Conservation (phyloP, 495 filamentous ascomycete genomes). For the Penicillium lividum region DNA sequence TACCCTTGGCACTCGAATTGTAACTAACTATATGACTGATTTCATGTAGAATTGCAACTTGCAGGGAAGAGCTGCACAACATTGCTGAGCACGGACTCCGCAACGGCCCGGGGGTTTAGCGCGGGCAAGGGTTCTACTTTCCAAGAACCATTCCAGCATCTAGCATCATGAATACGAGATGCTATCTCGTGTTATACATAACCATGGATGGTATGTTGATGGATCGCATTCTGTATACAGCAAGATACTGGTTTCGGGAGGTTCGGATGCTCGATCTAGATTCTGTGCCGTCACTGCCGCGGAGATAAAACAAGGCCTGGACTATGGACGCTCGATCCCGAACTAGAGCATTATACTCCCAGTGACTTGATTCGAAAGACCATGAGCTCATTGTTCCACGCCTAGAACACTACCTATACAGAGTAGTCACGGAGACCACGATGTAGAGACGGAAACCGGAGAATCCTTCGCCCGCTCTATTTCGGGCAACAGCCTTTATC, state of each 20-base stretch:
- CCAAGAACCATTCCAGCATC: not conserved
- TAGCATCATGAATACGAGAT: not conserved
- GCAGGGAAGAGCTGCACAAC: slow-evolving; percentile 5
- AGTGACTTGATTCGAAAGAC: no score
- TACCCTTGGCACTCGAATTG: not conserved
- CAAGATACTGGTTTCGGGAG: not conserved
- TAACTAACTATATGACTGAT: not conserved
- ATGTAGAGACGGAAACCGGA: not conserved
- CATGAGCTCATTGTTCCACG: no score
- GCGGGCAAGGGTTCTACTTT: not conserved
- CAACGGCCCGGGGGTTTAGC: slow-evolving; percentile 2
- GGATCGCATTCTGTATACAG: not conserved
- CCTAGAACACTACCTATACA: not conserved
- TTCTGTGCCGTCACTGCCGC: not conserved
- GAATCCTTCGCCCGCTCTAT: not conserved
- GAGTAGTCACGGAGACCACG: not conserved
- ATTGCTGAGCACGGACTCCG: slow-evolving; percentile 2
- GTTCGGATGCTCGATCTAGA: not conserved
- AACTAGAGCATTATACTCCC: no score
- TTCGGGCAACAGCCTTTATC: slow-evolving; percentile 15
- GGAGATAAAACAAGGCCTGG: not conserved
- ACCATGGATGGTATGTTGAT: not conserved
- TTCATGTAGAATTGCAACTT: not conserved
- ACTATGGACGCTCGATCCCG: not conserved
- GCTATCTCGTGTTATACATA: not conserved